Base-by-base conservation (phyloP, 192 early-diverging fungal species). In the Gorgonomyces haynaldii region DNA sequence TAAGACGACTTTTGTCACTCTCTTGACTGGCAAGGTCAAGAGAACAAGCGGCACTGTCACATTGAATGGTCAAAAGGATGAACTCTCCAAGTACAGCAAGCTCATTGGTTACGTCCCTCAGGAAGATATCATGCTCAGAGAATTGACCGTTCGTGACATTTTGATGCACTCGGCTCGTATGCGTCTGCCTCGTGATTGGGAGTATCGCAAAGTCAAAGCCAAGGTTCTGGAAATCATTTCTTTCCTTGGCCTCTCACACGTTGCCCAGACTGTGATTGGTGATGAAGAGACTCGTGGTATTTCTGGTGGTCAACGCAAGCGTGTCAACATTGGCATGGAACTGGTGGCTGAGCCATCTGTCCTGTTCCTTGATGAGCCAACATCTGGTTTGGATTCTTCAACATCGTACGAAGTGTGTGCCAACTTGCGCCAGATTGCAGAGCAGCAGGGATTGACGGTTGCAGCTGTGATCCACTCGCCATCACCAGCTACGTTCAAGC, bases 311-410 rank as follows among this genome's bases (percentile, higher is more conserved):
- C 81, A 85, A 37, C 55, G 83, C 2, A 85, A 85, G 55, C 68
- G 83, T 4, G 82, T 84, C 37, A 84, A 84, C 47, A 83, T 85
- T 54, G 83, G 82, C 8, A 84, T 85, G 79, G 83, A 85, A 47
- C 58, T 71, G 15, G 58, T 67, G 31, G 63, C 66, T 12, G 62
- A 76, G 34, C 82, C 82, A 3, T 67, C 61, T 31, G 66, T 81
- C 15, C 59, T 84, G 34, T 81, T 84, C 47, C 53, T 79, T 54
- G 82, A 84, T 53, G 83, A 85, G 25, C 83, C 83, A 7, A 85
- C 83, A 5, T 76, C 72, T 22, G 83, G 83, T 20, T 46, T 85
- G 21, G 83, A 85, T 55, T 66, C 75, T 30, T 65, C 73, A 12
- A 82, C 83, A 10, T 62, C 77, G 16, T 66, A 61, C 21, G 78